These are phyloP conservation scores for Poronia punctata DNA, from an alignment of 495 filamentous ascomycete genomes.

Conservation along the genomic window DNA sequence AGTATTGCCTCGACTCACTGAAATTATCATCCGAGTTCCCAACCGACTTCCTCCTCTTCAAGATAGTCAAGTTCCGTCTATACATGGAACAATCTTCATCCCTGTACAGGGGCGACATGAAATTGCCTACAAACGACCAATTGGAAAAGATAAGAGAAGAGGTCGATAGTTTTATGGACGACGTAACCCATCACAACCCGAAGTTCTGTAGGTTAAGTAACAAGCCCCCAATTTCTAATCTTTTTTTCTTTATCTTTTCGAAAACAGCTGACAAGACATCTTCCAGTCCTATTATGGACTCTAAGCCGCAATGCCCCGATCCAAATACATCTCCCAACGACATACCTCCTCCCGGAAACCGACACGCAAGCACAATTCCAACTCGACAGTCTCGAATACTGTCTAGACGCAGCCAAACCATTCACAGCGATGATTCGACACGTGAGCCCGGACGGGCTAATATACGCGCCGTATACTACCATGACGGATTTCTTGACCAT, in stretches of 20 bases:
- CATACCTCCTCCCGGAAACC: conserved; percentile 15
- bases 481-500: conserved; percentile 21
- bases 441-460: conserved; percentile 16
- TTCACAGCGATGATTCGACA: conserved; percentile 11
- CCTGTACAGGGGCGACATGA: conserved; percentile 12
- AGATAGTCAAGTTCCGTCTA: conserved; percentile 24
- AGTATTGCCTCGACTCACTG: conserved; percentile 20
- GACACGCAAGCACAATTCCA: conserved; percentile 13
- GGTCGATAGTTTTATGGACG: conserved; percentile 15
- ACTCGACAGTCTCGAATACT: conserved; percentile 19
- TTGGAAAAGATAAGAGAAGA: conserved; percentile 17
- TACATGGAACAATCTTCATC: conserved; percentile 16
- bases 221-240: neutral
- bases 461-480: conserved; percentile 15
- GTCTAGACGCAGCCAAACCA: conserved; percentile 17
- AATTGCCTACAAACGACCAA: conserved; percentile 9
- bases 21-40: conserved; percentile 15
- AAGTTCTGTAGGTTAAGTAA: conserved; percentile 6
- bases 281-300: conserved; percentile 19
- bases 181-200: conserved; percentile 4
- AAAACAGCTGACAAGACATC: neutral
- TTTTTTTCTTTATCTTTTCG: neutral
- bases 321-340: conserved; percentile 26
- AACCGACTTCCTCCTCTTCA: conserved; percentile 22
- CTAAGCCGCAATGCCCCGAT: conserved; percentile 22